phyloP scores from a whole-genome alignment of 139 green algal genomes.

The Asterochloris sp. region DNA sequence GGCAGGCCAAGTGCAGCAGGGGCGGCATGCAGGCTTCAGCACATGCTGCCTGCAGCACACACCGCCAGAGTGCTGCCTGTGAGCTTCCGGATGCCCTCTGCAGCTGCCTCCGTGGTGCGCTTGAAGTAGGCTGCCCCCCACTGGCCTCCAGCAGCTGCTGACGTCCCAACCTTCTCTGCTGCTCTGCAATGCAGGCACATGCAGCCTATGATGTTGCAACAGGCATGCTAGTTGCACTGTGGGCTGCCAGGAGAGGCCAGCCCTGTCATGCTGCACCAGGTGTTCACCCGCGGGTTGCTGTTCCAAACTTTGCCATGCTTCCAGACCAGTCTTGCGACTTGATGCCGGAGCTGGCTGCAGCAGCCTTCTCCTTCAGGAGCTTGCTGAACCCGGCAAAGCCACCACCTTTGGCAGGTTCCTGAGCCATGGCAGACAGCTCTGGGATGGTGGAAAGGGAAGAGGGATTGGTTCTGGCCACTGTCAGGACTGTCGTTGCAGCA shows the following conservation, averaged over 20 bases:
- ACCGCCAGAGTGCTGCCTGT: conserved; percentile 17
- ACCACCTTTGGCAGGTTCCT: too few species aligned
- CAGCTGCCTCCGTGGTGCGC: conserved; percentile 2
- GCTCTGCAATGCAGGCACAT: conserved; percentile 9
- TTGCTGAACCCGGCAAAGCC: not conserved
- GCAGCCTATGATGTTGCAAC: not conserved
- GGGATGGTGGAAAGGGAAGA: too few species aligned
- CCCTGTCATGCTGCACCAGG: too few species aligned
- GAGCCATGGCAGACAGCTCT: too few species aligned
- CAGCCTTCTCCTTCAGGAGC: conserved; percentile 3
- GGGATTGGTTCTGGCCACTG: too few species aligned
- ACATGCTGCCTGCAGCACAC: not conserved
- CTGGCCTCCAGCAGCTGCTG: conserved; percentile 3
- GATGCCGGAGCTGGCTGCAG: not conserved
- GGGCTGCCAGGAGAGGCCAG: too few species aligned
- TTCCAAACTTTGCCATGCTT: not conserved
- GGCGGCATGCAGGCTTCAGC: too few species aligned
- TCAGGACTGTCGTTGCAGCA: too few species aligned
- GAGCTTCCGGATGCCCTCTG: conserved; percentile 9
- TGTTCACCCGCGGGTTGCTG: not conserved
- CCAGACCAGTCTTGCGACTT: conserved; percentile 7
- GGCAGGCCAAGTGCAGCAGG: too few species aligned
- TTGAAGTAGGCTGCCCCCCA: conserved; percentile 13
- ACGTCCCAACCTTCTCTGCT: conserved; percentile 16
- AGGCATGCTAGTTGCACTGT: too few species aligned